Base-by-base conservation (phyloP, 2,329 filamentous ascomycete species). In the Fusarium torreyae region DNA sequence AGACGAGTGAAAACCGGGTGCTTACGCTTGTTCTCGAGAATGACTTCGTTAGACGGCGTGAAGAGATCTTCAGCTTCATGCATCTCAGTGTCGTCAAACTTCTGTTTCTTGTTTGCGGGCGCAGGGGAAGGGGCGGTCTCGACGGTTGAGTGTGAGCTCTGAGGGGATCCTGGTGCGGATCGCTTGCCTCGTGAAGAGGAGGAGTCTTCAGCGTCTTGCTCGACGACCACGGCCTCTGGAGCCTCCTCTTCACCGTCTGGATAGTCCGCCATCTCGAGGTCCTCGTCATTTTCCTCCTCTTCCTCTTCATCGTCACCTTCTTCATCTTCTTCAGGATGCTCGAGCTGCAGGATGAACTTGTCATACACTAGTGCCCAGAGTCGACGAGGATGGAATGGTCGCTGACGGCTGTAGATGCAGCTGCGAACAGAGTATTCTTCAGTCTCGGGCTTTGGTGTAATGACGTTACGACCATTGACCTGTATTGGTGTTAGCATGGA, bases 341-440 rank as follows among this genome's bases (percentile, higher is more conserved):
- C 83, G 38, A 83, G 77, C 50, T 86, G 84, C 7, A 86, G 76
- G 38, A 86, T 84, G 33, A 87, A 87, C 66, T 85, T 85, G 63
- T 86, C 80, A 33, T 83, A 80, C 2, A 86, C 64, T 20, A 84
- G 72, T 0, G 77, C 74, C 78, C 81, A 87, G 0, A 87, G 78
- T 0, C 84, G 75, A 3, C 76, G 75, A 0, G 85, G 85, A 40
- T 87, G 82, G 55, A 87, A 86, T 0, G 88, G 88, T 1, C 86
- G 81, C 9, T 87, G 82, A 0, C 88, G 86, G 1, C 84, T 82
- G 75, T 93, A 93, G 14, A 93, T 88, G 69, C 92, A 92, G 74
- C 88, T 93, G 36, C 88, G 86, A 13, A 93, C 90, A 9, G 89
- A 89, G 73, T 92, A 92, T 82, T 92, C 91, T 56, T 92, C 83